These are phyloP conservation scores for Sphagnum magellanicum DNA, from an alignment of 228 moss, liverwort and hornwort genomes.

Conservation along the genomic window DNA sequence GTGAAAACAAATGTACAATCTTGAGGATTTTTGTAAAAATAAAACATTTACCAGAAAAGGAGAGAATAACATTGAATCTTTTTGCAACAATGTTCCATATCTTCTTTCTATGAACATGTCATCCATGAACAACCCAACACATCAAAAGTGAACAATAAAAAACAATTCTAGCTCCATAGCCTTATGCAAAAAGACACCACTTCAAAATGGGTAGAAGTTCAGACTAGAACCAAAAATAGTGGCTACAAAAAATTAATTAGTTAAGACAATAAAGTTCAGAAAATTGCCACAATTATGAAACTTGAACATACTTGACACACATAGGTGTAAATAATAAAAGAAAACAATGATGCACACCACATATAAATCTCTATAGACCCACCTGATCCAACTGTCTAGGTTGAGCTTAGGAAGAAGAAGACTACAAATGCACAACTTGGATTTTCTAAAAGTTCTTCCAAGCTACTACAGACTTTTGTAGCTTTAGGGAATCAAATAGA, in stretches of 20 bases:
- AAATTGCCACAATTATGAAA: no score
- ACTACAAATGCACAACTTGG: no score
- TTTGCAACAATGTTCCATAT: conserved; percentile 72
- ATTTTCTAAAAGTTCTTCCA: no score
- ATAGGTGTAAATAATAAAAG: no score
- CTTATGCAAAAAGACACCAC: not conserved
- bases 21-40: not conserved
- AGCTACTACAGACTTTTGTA: no score
- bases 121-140: conserved; percentile 30
- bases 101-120: conserved; percentile 73
- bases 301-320: no score
- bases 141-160: no score
- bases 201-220: not conserved
- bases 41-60: conserved; percentile 52
- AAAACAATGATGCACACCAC: no score
- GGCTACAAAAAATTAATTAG: not conserved
- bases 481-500: no score
- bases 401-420: no score
- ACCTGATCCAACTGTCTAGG: conserved; percentile 45
- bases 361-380: conserved; percentile 6
- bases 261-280: no score
- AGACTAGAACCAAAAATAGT: not conserved
- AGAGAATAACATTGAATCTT: conserved; percentile 54
- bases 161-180: no score
- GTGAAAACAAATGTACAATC: not conserved